phyloP scores from a whole-genome alignment of 495 filamentous ascomycete genomes.

The Neurospora sp. region DNA sequence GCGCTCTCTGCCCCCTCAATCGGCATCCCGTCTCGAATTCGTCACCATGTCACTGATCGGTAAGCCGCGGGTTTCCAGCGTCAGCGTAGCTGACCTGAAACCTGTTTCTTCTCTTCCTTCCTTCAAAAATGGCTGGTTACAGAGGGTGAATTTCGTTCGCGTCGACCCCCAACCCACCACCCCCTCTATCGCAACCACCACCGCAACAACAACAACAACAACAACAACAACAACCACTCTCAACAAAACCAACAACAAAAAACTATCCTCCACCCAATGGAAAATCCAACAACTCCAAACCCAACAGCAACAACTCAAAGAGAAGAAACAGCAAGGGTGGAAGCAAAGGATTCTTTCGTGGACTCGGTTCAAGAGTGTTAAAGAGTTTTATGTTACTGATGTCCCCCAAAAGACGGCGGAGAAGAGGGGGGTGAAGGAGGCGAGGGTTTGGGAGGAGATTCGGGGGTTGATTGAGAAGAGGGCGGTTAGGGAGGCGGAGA shows the following conservation, averaged over 20 bases:
- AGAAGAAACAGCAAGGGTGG: not conserved
- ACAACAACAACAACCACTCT: no score
- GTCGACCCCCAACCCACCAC: not conserved
- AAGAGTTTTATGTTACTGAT: not conserved
- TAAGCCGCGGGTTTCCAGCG: constrained; percentile 36
- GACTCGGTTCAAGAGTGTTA: not conserved
- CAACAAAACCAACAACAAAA: not conserved
- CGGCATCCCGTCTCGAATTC: constrained; percentile 51
- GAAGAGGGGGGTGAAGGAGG: not conserved
- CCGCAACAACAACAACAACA: no score
- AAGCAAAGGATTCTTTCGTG: not conserved
- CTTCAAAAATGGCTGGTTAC: not conserved
- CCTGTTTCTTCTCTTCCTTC: constrained; percentile 17
- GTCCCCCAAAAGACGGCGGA: not conserved
- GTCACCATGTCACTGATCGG: constrained; percentile 61
- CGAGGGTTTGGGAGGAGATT: not conserved
- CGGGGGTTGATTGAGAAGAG: not conserved
- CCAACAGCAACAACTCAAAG: not conserved
- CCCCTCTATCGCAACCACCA: not conserved
- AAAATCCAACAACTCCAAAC: not conserved
- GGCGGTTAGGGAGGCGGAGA: not conserved
- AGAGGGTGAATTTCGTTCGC: not conserved
- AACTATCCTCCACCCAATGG: not conserved
- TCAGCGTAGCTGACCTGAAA: constrained; percentile 41
- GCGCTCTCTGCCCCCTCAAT: constrained; percentile 43